phyloP scores from a whole-genome alignment of 2,329 filamentous ascomycete genomes.

The Phialocephala sp. region DNA sequence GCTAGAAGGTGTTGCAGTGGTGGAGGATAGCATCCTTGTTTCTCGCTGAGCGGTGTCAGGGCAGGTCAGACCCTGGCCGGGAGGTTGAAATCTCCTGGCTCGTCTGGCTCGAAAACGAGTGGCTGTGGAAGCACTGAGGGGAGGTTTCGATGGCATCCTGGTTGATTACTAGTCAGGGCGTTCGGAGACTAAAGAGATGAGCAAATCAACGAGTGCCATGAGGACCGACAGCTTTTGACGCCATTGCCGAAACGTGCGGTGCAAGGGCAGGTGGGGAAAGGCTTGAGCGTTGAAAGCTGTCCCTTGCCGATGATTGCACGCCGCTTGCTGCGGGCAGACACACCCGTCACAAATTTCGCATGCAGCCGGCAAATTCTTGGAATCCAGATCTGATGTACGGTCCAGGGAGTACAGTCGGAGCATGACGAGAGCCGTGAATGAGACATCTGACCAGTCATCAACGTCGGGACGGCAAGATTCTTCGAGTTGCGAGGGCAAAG shows the following conservation, averaged over 20 bases:
- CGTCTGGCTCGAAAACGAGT: conserved; percentile 14
- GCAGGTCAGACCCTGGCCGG: conserved; percentile 13
- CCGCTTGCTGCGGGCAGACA: conserved; percentile 3
- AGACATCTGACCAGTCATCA: conserved; percentile 12
- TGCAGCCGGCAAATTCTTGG: conserved; percentile 11
- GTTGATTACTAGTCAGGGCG: not conserved
- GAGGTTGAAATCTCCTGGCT: not conserved
- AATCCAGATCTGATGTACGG: not conserved
- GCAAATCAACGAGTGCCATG: conserved; percentile 11
- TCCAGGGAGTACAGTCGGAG: not conserved
- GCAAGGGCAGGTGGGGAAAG: conserved; percentile 9
- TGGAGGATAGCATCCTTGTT: conserved; percentile 19
- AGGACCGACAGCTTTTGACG: conserved; percentile 12
- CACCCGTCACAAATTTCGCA: conserved; percentile 17
- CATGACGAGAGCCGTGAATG: not conserved
- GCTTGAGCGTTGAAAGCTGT: conserved; percentile 13
- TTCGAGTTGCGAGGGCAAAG: not conserved
- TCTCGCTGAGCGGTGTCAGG: conserved; percentile 10
- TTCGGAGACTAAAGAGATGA: conserved; percentile 11
- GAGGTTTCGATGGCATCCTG: conserved; percentile 5
- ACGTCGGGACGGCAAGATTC: not conserved
- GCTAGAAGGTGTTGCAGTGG: conserved; percentile 15
- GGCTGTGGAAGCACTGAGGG: not conserved
- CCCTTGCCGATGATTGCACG: conserved; percentile 9
- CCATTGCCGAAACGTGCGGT: conserved; percentile 14